Evolutionary conservation across 495 filamentous ascomycete species (phyloP), one percentile per base, ranked within the genome.

Genomic region (Aspergillus nidulans): DNA sequence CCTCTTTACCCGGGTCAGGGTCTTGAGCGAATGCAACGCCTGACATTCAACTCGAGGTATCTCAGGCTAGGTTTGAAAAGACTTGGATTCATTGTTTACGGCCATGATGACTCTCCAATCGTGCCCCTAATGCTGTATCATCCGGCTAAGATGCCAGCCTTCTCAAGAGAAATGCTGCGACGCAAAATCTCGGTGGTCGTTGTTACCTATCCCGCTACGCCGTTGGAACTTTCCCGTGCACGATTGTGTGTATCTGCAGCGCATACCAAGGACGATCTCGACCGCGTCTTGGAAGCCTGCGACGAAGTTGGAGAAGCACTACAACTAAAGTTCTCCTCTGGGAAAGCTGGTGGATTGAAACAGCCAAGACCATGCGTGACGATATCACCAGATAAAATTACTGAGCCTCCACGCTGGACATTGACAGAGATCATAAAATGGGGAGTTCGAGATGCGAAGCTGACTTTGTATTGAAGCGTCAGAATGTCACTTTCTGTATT

Each of bases 101-200:
- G 91, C 44, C 88, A 95, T 63, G 91, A 95, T 69, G 91, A 96
- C 69, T 92, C 88, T 3, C 91, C 91, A 42, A 95, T 96, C 65
- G 88, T 96, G 59, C 90, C 91, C 16, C 56, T 96, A 55, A 74
- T 94, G 61, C 79, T 96, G 28, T 96, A 94, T 73, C 87, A 92
- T 69, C 90, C 91, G 12, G 91, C 84, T 56, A 96, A 96, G 72
- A 91, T 96, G 71, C 84, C 90, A 6, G 90, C 90, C 32, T 96
- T 96, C 71, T 91, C 88, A 39, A 90, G 91, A 66, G 90, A 95
- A 66, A 95, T 96, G 91, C 81, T 95, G 23, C 83, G 82, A 61
- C 88, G 91, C 62, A 94, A 92, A 69, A 95, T 96, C 54, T 89
- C 90, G n/a, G 89, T 95, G 45, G 91, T 96, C 20, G 85, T 96